Evolutionary conservation across 2,329 filamentous ascomycete genomes (phyloP).

Genomic region (Podosphaera xanthii): DNA sequence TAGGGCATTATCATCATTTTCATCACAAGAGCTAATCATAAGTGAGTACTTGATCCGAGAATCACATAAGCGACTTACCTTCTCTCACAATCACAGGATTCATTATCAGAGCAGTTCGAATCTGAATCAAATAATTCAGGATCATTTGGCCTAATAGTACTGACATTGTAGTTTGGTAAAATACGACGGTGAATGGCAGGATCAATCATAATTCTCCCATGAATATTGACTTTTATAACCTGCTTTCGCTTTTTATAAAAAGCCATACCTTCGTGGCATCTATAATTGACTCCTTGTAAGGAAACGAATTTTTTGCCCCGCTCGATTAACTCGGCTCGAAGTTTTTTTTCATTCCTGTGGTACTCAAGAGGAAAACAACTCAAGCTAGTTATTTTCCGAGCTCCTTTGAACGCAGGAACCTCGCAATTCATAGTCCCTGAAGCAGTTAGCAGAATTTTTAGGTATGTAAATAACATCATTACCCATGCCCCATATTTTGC

Average conservation of each 20-base stretch:
- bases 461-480: conserved; percentile 2
- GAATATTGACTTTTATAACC: conserved; percentile 60
- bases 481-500: conserved; percentile 62
- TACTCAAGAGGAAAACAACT: conserved; percentile 58
- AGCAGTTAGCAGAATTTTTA: conserved; percentile 2
- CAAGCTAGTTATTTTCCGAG: conserved; percentile 60
- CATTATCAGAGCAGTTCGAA: conserved; percentile 23
- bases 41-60: neutral
- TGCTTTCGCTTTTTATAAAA: conserved; percentile 63
- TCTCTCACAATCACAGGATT: conserved; percentile 20
- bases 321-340: conserved; percentile 47
- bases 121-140: conserved; percentile 32
- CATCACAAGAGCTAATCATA: neutral
- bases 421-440: conserved; percentile 35
- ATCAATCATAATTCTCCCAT: conserved; percentile 75
- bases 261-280: conserved; percentile 60
- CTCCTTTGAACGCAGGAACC: conserved; percentile 54
- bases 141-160: conserved; percentile 49
- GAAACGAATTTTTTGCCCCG: conserved; percentile 67
- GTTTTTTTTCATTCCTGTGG: conserved; percentile 44
- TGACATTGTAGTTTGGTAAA: conserved; percentile 67
- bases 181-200: conserved; percentile 60
- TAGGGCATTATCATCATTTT: neutral
- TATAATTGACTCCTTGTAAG: conserved; percentile 66
- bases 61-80: conserved; percentile 5